Evolutionary conservation across 495 filamentous ascomycete genomes (phyloP).

Genomic region (Penicillium coprophilum): DNA sequence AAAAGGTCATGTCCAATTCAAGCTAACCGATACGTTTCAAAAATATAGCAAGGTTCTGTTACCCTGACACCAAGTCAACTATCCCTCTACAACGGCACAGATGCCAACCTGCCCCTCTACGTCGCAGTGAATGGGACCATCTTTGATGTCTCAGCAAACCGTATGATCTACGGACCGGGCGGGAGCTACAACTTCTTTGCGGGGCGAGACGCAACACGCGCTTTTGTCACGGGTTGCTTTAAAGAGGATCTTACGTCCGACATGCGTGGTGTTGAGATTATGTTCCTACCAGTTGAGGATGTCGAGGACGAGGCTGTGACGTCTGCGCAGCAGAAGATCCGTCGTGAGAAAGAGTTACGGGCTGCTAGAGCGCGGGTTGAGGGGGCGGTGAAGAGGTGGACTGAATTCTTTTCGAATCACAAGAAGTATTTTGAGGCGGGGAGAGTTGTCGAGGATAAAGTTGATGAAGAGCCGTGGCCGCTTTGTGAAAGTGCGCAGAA

Average conservation of each 20-base stretch:
- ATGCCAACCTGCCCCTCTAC: slow-evolving; percentile 76
- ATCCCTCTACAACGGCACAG: slow-evolving; percentile 71
- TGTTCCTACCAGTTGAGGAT: slow-evolving; percentile 79
- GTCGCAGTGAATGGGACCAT: slow-evolving; percentile 90
- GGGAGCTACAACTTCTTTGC: slow-evolving; percentile 87
- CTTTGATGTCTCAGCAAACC: slow-evolving; percentile 84
- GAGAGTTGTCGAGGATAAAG: slow-evolving; percentile 47
- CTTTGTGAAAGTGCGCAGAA: slow-evolving; percentile 49
- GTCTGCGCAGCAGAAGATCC: slow-evolving; percentile 54
- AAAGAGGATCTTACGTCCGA: slow-evolving; percentile 77
- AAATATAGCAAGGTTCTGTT: slow-evolving; percentile 50
- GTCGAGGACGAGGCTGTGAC: slow-evolving; percentile 48
- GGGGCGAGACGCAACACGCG: slow-evolving; percentile 81
- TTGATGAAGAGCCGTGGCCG: slow-evolving; percentile 38
- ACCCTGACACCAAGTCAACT: slow-evolving; percentile 73
- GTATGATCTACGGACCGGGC: slow-evolving; percentile 79
- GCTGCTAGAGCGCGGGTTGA: slow-evolving; percentile 43
- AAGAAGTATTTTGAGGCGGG: slow-evolving; percentile 75
- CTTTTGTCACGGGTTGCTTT: slow-evolving; percentile 98
- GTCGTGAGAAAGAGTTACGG: slow-evolving; percentile 54
- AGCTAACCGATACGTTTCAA: slow-evolving; percentile 1
- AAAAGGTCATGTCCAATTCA: not conserved
- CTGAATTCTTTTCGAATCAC: slow-evolving; percentile 72
- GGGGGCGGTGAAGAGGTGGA: slow-evolving; percentile 47
- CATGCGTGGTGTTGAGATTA: slow-evolving; percentile 81